phyloP scores from a whole-genome alignment of 2,329 filamentous ascomycete species.

The Sporothrix humicola region DNA sequence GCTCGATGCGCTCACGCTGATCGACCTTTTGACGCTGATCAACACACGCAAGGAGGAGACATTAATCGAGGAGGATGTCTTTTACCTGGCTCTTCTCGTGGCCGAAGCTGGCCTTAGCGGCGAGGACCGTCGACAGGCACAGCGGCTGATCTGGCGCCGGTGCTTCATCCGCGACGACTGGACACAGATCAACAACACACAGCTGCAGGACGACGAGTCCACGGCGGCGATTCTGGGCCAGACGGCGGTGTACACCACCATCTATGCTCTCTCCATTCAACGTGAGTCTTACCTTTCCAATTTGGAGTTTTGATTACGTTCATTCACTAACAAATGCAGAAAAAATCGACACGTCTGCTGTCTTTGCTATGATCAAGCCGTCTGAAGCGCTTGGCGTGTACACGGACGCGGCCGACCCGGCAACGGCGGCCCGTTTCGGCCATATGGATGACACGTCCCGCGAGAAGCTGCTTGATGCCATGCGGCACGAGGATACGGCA shows the following conservation, averaged over 20 bases:
- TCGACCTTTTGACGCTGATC: slow-evolving; percentile 82
- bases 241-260: slow-evolving; percentile 72
- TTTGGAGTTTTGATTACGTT: slow-evolving; percentile 41
- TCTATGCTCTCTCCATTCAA: slow-evolving; percentile 66
- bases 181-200: slow-evolving; percentile 77
- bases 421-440: slow-evolving; percentile 53
- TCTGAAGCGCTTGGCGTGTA: slow-evolving; percentile 64
- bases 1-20: slow-evolving; percentile 67
- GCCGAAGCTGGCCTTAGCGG: slow-evolving; percentile 60
- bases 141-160: slow-evolving; percentile 80
- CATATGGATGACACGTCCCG: slow-evolving; percentile 67
- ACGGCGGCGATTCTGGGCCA: slow-evolving; percentile 65
- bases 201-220: slow-evolving; percentile 72
- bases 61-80: slow-evolving; percentile 69
- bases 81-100: slow-evolving; percentile 73
- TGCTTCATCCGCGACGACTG: slow-evolving; percentile 86
- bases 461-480: slow-evolving; percentile 71
- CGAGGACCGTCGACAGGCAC: slow-evolving; percentile 64
- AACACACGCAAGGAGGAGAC: slow-evolving; percentile 50
- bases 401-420: slow-evolving; percentile 63
- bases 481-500: slow-evolving; percentile 72
- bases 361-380: slow-evolving; percentile 56
- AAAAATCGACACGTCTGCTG: slow-evolving; percentile 39
- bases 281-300: slow-evolving; percentile 55
- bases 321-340: slow-evolving; percentile 42